Percentiles rank a stretch among this genome's conserved stretches.
Conservation (phyloP, 164 flowering plant genomes). For the Brasenia schreberi region DNA sequence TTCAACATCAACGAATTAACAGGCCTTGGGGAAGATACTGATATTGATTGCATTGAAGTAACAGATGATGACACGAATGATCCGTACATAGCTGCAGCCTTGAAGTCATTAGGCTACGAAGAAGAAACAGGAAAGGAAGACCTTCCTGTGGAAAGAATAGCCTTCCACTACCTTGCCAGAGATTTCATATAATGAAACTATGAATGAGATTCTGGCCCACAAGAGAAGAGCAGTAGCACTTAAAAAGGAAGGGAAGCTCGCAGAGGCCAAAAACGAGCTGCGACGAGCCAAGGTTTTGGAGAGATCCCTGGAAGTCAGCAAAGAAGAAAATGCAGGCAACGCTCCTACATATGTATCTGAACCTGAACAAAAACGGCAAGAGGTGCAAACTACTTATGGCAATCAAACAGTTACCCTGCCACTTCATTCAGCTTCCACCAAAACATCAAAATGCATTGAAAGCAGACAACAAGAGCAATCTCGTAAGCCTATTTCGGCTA, state of each 20-base stretch:
- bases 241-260: slow-evolving; percentile 72
- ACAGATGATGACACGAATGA: slow-evolving; percentile 79
- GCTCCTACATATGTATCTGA: slow-evolving; percentile 1
- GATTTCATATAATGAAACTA: slow-evolving; percentile 4
- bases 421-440: slow-evolving; percentile 13
- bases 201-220: slow-evolving; percentile 28
- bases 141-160: slow-evolving; percentile 13
- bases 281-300: slow-evolving; percentile 54
- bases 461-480: slow-evolving; percentile 18
- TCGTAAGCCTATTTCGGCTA: slow-evolving; percentile 42
- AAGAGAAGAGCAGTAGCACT: slow-evolving; percentile 59
- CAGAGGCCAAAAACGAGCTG: slow-evolving; percentile 69
- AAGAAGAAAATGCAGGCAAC: slow-evolving; percentile 9
- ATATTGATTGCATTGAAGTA: slow-evolving; percentile 51
- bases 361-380: neutral
- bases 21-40: slow-evolving; percentile 29
- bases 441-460: slow-evolving; percentile 8
- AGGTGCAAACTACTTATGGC: neutral
- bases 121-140: slow-evolving; percentile 29
- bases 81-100: slow-evolving; percentile 61
- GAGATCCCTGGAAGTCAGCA: slow-evolving; percentile 30
- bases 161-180: slow-evolving; percentile 5
- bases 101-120: slow-evolving; percentile 70
- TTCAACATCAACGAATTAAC: slow-evolving; percentile 31
- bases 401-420: neutral